Percentiles rank a stretch among this genome's conserved stretches.
These are phyloP conservation scores for Stephania cephalantha DNA, from an alignment of 164 flowering plant species.

Conservation along the genomic window DNA sequence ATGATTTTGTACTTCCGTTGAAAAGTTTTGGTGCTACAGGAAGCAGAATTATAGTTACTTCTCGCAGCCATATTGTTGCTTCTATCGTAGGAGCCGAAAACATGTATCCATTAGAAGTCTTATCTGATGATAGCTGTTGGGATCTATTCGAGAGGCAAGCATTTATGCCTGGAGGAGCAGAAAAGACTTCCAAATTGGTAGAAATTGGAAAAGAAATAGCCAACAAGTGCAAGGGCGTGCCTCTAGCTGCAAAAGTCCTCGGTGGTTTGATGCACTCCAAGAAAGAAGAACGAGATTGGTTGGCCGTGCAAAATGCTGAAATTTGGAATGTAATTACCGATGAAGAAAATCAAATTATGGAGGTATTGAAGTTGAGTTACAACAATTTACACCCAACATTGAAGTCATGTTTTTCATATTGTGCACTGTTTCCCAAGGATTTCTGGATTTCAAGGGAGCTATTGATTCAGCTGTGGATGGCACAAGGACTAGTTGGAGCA, in stretches of 20 bases:
- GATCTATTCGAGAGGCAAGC: background rate
- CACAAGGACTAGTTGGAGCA: background rate
- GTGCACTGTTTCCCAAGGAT: background rate
- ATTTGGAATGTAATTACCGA: background rate
- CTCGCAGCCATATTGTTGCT: background rate
- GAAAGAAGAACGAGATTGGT: background rate
- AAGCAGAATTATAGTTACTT: background rate
- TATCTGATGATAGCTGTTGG: background rate
- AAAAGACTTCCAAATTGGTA: background rate
- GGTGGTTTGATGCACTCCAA: background rate
- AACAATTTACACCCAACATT: background rate
- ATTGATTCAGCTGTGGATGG: slow-evolving; percentile 1
- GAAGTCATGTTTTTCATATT: background rate
- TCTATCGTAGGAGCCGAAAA: background rate
- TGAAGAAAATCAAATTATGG: background rate
- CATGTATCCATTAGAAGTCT: background rate
- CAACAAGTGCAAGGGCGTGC: background rate
- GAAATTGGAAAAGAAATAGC: slow-evolving; percentile 4
- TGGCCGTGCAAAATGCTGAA: background rate
- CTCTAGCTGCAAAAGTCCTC: background rate
- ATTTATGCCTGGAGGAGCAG: background rate
- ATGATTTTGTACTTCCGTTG: background rate
- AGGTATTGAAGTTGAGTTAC: background rate
- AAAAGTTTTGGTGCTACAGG: background rate
- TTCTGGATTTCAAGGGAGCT: background rate